These are phyloP conservation scores for Brettanomyces bruxellensis DNA, from an alignment of 805 yeast genomes.

Conservation along the genomic window DNA sequence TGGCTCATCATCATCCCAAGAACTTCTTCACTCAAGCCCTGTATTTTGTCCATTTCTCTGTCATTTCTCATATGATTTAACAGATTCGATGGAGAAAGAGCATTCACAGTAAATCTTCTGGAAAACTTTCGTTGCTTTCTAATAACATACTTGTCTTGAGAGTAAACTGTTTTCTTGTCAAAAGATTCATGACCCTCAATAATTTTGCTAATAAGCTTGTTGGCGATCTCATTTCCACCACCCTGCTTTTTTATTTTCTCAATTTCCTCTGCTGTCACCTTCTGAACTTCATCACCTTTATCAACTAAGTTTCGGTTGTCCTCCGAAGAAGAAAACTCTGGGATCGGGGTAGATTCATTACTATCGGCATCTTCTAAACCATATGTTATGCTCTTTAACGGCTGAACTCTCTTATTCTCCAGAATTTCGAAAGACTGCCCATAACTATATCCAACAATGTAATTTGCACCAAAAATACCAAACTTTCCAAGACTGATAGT, in stretches of 20 bases:
- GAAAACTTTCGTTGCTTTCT: conserved; percentile 89
- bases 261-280: conserved; percentile 69
- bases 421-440: conserved; percentile 86
- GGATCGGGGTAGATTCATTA: conserved; percentile 19
- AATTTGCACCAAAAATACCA: conserved; percentile 73
- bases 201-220: conserved; percentile 71
- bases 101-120: conserved; percentile 75
- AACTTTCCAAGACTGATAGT: conserved; percentile 78
- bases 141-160: conserved; percentile 86
- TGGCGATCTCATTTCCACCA: conserved; percentile 53
- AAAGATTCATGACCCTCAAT: conserved; percentile 80
- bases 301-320: conserved; percentile 55
- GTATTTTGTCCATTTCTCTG: conserved; percentile 61
- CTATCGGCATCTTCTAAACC: conserved; percentile 12
- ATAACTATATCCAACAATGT: conserved; percentile 68
- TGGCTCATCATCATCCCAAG: conserved; percentile 68
- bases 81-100: conserved; percentile 60
- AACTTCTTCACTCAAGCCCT: conserved; percentile 81
- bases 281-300: conserved; percentile 65
- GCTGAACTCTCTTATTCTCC: conserved; percentile 43
- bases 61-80: conserved; percentile 61
- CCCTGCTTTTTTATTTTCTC: conserved; percentile 72
- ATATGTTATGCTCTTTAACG: conserved; percentile 34
- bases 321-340: conserved; percentile 15
- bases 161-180: conserved; percentile 77